Evolutionary conservation across 257 asterid species (phyloP), one percentile per base, ranked within the genome.

Genomic region (Lycium barbarum): DNA sequence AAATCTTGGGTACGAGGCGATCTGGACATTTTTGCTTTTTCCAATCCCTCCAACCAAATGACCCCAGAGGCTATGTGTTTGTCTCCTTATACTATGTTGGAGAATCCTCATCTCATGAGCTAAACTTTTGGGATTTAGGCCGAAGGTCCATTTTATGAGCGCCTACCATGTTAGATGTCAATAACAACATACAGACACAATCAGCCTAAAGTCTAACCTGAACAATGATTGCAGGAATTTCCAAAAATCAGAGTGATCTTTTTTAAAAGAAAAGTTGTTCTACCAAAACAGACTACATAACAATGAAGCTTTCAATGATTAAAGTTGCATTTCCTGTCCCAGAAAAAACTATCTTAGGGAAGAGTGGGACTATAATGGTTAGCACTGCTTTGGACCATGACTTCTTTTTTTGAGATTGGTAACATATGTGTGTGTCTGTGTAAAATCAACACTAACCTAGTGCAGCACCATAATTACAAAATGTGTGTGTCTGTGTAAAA

Each of bases 1-100:
- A 47, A 10, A 72, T 45, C 58, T 47, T 45, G 80, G 45, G 80
- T 20, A 67, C 59, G n/a, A n/a, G 59, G 45, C 6, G 20, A 67
- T 36, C 74, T 67, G 74, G 47, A 36, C 74, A 67, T 70, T 38
- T 40, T 70, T 20, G 9, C 53, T 8, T 70, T 70, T 36, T 20
- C 45, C 59, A 73, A 11, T 22, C 80, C 57, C 40, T 51, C 58
- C 80, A 47, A 73, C 80, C 80, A 73, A 73, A 45, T 73, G 80
- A 12, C 38, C 40, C 55, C 38, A 2, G 18, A 73, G 59, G 59
- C n/a, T 45, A n/a, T 45, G 6, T 20, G 9, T 73, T 20, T 22
- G 36, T 45, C 58, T 72, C 58, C 38, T 45, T 22, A 3, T 45
- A 49, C 45, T 51, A 26, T 74, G 18, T 49, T 74, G n/a, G 43